These are phyloP conservation scores for Raphanus raphanistrum DNA, from an alignment of 345 rosid species.

Conservation along the genomic window DNA sequence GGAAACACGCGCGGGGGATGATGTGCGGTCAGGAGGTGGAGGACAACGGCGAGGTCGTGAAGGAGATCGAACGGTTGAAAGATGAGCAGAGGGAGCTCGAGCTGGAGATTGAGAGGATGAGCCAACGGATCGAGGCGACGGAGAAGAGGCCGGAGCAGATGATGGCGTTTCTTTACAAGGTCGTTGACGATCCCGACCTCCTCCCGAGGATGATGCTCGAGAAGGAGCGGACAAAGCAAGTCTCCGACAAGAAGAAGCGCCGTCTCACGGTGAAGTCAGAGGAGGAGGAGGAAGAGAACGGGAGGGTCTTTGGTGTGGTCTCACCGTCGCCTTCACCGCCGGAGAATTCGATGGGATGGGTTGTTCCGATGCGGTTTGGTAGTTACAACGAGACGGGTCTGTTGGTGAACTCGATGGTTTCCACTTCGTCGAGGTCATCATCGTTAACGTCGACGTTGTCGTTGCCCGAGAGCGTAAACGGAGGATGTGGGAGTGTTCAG, in stretches of 20 bases:
- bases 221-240: conserved; percentile 44
- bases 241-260: conserved; percentile 50
- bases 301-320: conserved; percentile 37
- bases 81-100: conserved; percentile 68
- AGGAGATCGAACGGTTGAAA: conserved; percentile 75
- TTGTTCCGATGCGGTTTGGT: conserved; percentile 29
- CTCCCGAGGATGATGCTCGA: conserved; percentile 67
- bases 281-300: conserved; percentile 48
- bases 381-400: conserved; percentile 15
- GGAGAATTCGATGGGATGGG: conserved; percentile 41
- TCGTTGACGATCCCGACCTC: conserved; percentile 78
- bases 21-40: conserved; percentile 45
- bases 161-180: conserved; percentile 82
- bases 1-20: conserved; percentile 57
- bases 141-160: conserved; percentile 90
- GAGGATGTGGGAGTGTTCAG: conserved; percentile 23
- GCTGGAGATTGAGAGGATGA: conserved; percentile 66
- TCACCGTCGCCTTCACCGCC: conserved; percentile 48
- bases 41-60: conserved; percentile 55
- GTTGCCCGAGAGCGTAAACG: conserved; percentile 34
- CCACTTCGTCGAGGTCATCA: conserved; percentile 16
- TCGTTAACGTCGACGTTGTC: conserved; percentile 34
- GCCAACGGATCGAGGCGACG: conserved; percentile 65
- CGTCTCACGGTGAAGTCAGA: conserved; percentile 53
- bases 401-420: conserved; percentile 8